Conservation (phyloP, 2,329 filamentous ascomycete genomes). For the Atkinsonella hypoxylon region DNA sequence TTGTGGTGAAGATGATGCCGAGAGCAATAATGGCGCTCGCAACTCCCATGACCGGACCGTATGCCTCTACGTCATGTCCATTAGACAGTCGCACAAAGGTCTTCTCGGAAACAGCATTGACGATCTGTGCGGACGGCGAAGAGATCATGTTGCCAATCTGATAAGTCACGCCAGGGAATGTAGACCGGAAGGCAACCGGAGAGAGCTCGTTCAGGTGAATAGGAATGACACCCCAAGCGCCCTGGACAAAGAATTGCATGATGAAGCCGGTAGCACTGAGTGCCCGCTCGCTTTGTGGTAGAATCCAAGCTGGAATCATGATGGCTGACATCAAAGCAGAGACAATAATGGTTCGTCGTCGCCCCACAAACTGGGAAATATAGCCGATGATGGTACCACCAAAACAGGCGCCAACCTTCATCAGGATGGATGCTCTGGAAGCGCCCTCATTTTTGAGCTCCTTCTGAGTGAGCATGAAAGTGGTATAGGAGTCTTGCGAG, state of each 20-base stretch:
- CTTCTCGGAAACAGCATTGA: conserved; percentile 60
- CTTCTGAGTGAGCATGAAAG: conserved; percentile 66
- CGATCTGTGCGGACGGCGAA: conserved; percentile 62
- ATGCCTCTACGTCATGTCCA: conserved; percentile 52
- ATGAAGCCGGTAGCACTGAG: conserved; percentile 56
- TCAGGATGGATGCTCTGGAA: conserved; percentile 65
- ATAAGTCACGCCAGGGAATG: conserved; percentile 60
- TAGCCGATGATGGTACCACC: conserved; percentile 66
- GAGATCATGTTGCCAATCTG: conserved; percentile 67
- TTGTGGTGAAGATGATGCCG: conserved; percentile 55
- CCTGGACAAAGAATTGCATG: conserved; percentile 57
- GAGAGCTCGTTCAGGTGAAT: conserved; percentile 66
- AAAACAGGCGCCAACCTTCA: conserved; percentile 67
- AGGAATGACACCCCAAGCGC: conserved; percentile 56
- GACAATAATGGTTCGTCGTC: conserved; percentile 54
- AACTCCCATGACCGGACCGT: conserved; percentile 64
- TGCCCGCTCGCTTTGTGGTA: conserved; percentile 45
- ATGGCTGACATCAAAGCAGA: conserved; percentile 46
- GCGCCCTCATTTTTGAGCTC: conserved; percentile 51
- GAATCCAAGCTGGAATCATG: conserved; percentile 60
- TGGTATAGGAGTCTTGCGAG: conserved; percentile 71
- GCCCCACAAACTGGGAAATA: conserved; percentile 61
- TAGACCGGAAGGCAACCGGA: conserved; percentile 56
- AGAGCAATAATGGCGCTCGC: conserved; percentile 65
- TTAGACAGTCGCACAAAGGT: conserved; percentile 39